These are phyloP conservation scores for Singerocomus rubriflavus DNA, from an alignment of 1,284 basidiomycete genomes.

Conservation along the genomic window DNA sequence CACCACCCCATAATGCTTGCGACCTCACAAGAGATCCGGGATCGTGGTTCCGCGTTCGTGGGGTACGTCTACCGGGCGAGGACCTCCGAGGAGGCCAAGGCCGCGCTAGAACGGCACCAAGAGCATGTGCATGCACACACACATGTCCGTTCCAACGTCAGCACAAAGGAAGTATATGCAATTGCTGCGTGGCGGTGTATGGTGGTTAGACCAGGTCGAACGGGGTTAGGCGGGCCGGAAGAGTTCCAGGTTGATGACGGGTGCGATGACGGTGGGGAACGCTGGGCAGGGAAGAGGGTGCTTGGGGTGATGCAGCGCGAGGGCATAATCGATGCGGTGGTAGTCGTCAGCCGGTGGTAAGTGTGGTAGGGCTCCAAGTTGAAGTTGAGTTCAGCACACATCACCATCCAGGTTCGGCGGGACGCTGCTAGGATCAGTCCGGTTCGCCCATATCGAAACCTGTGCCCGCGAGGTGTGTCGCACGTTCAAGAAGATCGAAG, in stretches of 20 bases:
- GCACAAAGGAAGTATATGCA: constrained; percentile 46
- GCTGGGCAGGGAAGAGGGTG: constrained; percentile 60
- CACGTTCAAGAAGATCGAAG: constrained; percentile 61
- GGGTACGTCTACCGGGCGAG: constrained; percentile 56
- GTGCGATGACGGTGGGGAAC: constrained; percentile 70
- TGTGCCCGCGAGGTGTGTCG: constrained; percentile 72
- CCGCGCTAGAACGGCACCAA: constrained; percentile 43
- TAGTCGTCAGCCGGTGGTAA: constrained; percentile 74
- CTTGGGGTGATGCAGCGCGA: constrained; percentile 69
- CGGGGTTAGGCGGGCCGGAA: constrained; percentile 64
- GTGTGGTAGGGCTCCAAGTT: constrained; percentile 21
- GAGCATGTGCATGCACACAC: no score
- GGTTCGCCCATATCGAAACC: constrained; percentile 78
- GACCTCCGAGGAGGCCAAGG: constrained; percentile 46
- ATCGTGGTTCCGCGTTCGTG: constrained; percentile 67
- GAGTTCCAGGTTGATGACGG: constrained; percentile 67
- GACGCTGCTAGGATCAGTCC: constrained; percentile 60
- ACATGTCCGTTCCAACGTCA: no score
- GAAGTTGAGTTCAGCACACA: not conserved
- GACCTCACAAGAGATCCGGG: constrained; percentile 67
- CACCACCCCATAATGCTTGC: constrained; percentile 44
- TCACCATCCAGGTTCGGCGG: constrained; percentile 78
- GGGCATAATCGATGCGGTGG: constrained; percentile 60
- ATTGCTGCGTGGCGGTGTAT: constrained; percentile 76
- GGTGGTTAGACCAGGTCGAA: constrained; percentile 60